Evolutionary conservation across 2,329 filamentous ascomycete genomes (phyloP).

Genomic region (Calonectria ilicicola): DNA sequence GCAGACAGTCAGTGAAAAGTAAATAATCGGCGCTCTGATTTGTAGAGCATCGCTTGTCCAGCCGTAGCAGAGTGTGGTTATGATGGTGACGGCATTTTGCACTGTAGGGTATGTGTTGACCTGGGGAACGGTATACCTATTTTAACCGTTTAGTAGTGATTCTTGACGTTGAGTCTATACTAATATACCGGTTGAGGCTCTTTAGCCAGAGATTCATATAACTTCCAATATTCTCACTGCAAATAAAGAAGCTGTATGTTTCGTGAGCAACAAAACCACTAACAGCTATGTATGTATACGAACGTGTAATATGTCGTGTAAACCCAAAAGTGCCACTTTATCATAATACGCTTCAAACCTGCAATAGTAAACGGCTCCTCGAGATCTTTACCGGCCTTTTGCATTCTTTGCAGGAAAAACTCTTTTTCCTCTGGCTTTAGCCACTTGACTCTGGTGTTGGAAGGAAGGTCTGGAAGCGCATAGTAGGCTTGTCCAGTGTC

Average conservation of each 20-base stretch:
- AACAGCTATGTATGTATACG: neutral
- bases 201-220: slow-evolving; percentile 1
- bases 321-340: neutral
- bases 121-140: neutral
- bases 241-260: neutral
- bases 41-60: neutral
- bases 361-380: neutral
- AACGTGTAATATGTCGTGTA: neutral
- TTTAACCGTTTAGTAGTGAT: neutral
- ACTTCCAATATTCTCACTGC: neutral
- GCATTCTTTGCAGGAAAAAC: neutral
- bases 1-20: neutral
- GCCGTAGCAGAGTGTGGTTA: neutral
- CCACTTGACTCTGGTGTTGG: slow-evolving; percentile 3
- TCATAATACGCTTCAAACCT: neutral
- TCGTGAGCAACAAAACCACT: neutral
- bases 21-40: neutral
- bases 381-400: neutral
- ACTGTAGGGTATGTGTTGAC: neutral
- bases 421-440: neutral
- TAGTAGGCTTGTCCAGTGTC: neutral
- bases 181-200: neutral
- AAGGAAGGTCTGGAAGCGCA: neutral
- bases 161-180: neutral
- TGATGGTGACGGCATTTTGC: neutral